Base-by-base conservation (phyloP, 2,329 filamentous ascomycete species). In the Epichloe coenophiala region DNA sequence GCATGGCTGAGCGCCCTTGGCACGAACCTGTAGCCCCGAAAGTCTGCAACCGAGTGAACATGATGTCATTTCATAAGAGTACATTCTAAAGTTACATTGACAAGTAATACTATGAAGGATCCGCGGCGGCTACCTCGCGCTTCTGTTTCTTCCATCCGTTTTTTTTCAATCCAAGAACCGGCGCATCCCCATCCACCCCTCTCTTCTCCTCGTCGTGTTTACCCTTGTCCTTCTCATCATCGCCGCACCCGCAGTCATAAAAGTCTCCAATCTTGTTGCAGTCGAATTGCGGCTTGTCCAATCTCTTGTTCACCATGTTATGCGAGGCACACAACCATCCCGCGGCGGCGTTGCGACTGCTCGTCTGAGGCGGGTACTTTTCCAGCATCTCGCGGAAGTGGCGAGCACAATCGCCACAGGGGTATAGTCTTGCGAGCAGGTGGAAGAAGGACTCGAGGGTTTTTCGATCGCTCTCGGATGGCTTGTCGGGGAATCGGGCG, bases 231-330 rank as follows among this genome's bases (percentile, higher is more conserved):
- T 73, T 69, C 58, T 72, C 71, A 17, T 73, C 79, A n/a, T 84
- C 81, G 15, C 79, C 81, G 59, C 82, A 86, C 0, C 82, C 82
- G 60, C 82, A 86, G 61, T 86, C 81, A 65, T 85, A 86, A 61
- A 83, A 82, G 59, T 85, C 81, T 15, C 81, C 81, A 60, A 86
- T 81, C 33, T 80, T 77, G 52, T 71, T 77, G 59, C 82, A 86
- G 64, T 85, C 79, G 57, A 84, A 86, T 12, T 73, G 53, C 4
- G 72, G 68, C 65, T 85, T 84, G 59, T 76, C 67, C 35, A 85
- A 66, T 50, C 80, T 69, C 66, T 77, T 72, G 60, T 86, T 86
- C 52, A 86, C 81, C 57, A 77, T 67, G 58, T 86, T 86, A 60
- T 86, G 82, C 23, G 80, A 74, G 61, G 80, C 78, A 60, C 82